Evolutionary conservation across 495 filamentous ascomycete species (phyloP).

Genomic region (Xylaria bambusicola): DNA sequence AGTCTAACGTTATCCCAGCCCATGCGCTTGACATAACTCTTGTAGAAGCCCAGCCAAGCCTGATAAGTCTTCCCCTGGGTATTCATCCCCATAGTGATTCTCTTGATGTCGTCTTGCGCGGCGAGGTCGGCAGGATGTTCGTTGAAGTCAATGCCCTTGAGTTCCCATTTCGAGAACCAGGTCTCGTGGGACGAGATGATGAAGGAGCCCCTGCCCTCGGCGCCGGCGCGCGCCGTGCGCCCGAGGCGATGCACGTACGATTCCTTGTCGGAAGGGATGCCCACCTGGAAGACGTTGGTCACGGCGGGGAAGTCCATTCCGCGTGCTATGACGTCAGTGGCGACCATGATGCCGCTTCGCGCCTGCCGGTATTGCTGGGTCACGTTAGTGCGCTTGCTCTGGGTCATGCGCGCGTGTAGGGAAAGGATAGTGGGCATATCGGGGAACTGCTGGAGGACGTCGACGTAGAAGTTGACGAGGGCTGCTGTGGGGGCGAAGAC

Average conservation of each 20-base stretch:
- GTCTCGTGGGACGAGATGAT: slow-evolving; percentile 61
- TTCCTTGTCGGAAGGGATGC: slow-evolving; percentile 60
- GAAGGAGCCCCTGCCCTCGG: slow-evolving; percentile 67
- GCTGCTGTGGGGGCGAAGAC: slow-evolving; percentile 69
- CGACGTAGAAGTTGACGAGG: slow-evolving; percentile 53
- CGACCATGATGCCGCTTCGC: slow-evolving; percentile 58
- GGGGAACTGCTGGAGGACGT: slow-evolving; percentile 49
- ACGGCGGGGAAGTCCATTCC: slow-evolving; percentile 79
- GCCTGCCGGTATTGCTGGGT: slow-evolving; percentile 64
- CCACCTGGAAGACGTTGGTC: slow-evolving; percentile 71
- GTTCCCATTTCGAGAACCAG: slow-evolving; percentile 54
- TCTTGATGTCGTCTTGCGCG: slow-evolving; percentile 24
- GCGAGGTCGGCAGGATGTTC: slow-evolving; percentile 32
- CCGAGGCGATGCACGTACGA: slow-evolving; percentile 76
- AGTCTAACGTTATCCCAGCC: slow-evolving; percentile 39
- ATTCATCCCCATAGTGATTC: slow-evolving; percentile 25
- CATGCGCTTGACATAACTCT: slow-evolving; percentile 47
- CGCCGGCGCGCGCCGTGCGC: slow-evolving; percentile 70
- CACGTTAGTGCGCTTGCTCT: slow-evolving; percentile 56
- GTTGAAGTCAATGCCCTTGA: slow-evolving; percentile 40
- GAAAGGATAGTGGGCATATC: slow-evolving; percentile 51
- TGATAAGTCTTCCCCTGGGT: slow-evolving; percentile 34
- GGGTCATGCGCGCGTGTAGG: slow-evolving; percentile 64
- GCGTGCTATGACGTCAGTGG: slow-evolving; percentile 70
- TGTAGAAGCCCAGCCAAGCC: slow-evolving; percentile 54